These are phyloP conservation scores for Apiospora saccharicola DNA, from an alignment of 2,329 filamentous ascomycete genomes.

Conservation along the genomic window DNA sequence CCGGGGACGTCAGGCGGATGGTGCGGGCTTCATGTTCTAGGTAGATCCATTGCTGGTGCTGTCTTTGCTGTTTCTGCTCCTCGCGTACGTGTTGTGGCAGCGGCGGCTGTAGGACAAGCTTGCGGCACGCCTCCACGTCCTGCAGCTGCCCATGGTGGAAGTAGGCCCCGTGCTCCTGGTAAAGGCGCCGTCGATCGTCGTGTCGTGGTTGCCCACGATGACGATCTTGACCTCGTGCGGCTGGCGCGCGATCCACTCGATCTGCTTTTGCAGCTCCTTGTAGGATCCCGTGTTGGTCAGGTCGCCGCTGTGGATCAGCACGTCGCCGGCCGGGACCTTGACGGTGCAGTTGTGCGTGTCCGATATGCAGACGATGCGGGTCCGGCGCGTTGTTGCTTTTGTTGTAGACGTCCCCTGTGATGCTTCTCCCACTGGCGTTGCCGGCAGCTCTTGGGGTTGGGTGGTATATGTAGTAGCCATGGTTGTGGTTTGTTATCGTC, in stretches of 20 bases:
- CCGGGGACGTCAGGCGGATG: constrained; percentile 60
- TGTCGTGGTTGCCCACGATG: constrained; percentile 78
- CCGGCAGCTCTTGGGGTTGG: background rate
- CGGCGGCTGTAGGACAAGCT: constrained; percentile 59
- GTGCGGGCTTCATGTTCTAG: constrained; percentile 64
- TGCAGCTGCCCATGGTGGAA: constrained; percentile 66
- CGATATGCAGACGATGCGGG: constrained; percentile 77
- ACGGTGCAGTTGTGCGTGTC: constrained; percentile 76
- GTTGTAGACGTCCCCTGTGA: too few relatives aligned
- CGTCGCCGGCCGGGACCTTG: constrained; percentile 74
- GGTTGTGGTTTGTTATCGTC: background rate
- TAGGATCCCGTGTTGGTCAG: constrained; percentile 75
- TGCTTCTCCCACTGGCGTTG: background rate
- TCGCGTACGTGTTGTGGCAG: constrained; percentile 50
- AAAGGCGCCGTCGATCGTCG: constrained; percentile 74
- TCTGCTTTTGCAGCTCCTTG: constrained; percentile 47
- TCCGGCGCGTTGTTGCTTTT: constrained; percentile 48
- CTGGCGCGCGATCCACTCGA: constrained; percentile 16
- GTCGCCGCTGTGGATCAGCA: constrained; percentile 80
- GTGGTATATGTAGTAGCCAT: background rate
- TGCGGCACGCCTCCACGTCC: constrained; percentile 59
- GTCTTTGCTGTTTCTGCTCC: constrained; percentile 46
- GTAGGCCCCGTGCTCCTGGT: constrained; percentile 56
- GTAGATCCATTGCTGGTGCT: constrained; percentile 64
- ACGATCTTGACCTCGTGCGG: constrained; percentile 51